Percentiles rank a stretch among this genome's conserved stretches.
phyloP scores from a whole-genome alignment of 2,329 filamentous ascomycete species.

The Xylaria sp. region DNA sequence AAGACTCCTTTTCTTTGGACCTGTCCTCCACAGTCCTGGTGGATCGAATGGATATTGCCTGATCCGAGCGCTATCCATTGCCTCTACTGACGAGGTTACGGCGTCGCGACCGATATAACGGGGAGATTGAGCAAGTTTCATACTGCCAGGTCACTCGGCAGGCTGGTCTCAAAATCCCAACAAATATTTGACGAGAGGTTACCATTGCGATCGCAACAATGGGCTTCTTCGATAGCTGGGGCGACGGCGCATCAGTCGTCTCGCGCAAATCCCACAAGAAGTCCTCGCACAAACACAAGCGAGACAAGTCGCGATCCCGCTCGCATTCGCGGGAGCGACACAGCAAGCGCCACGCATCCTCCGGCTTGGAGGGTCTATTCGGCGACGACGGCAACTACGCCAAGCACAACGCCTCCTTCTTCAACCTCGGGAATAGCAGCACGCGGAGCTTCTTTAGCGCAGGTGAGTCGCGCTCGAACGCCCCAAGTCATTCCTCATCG shows the following conservation, averaged over 20 bases:
- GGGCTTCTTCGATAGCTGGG: conserved; percentile 48
- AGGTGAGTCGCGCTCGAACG: conserved; percentile 38
- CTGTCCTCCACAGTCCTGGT: conserved; percentile 21
- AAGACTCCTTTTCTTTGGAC: conserved; percentile 7
- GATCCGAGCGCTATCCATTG: conserved; percentile 13
- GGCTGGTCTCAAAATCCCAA: not conserved
- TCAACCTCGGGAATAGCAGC: conserved; percentile 48
- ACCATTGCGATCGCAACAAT: conserved; percentile 31
- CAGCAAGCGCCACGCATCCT: conserved; percentile 46
- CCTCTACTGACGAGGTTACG: not conserved
- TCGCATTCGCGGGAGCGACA: conserved; percentile 35
- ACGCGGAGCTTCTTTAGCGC: conserved; percentile 48
- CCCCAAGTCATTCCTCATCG: not conserved
- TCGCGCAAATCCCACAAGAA: conserved; percentile 45
- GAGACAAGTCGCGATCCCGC: conserved; percentile 40
- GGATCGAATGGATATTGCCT: conserved; percentile 16
- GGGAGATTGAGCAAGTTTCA: not conserved
- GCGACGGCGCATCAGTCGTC: conserved; percentile 48
- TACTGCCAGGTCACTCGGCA: not conserved
- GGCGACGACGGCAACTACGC: conserved; percentile 40
- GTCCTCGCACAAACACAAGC: conserved; percentile 43
- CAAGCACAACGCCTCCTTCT: conserved; percentile 46
- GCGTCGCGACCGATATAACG: not conserved
- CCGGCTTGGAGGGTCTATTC: conserved; percentile 38
- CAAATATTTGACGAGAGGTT: not conserved